Evolutionary conservation across 352 stramenopile species (phyloP), one percentile per base, ranked within the genome.

Genomic region (Globisporangium heterothallicum): DNA sequence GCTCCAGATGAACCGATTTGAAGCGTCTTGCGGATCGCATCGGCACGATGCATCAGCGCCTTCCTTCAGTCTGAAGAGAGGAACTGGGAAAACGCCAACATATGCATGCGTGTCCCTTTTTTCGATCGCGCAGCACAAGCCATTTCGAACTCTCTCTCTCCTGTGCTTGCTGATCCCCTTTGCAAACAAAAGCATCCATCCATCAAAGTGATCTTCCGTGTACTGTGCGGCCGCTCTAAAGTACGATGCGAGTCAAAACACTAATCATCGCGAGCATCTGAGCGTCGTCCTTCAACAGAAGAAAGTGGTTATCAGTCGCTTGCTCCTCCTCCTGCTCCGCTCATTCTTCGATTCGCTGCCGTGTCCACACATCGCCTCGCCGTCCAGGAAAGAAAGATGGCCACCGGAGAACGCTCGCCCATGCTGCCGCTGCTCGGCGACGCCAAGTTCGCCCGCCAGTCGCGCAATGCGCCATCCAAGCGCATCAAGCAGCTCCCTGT

Each of bases 401-500:
- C 42, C 14, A 16, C 12, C 16, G 49, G 58, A 42, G 67, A 77
- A 48, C 58, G 45, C 36, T 38, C 59, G 35, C 64, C 68, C 27
- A 69, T 73, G 58, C 58, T 77, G 38, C 47, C 52, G 61, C 29
- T 51, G 26, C 16, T 18, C 19, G 52, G 29, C 21, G 40, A 14
- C 19, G 49, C 32, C 9, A 16, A n/a, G 32, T 1, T n/a, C 19
- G 27, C 26, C 26, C 27, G 24, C 29, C 48, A 35, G 7, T 5
- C 14, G 26, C 44, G 34, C 44, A 18, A 27, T 27, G 19, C 9
- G 24, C n/a, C 38, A 13, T 10, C 49, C 6, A 51, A 60, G n/a
- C 49, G 48, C 14, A 49, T 67, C 54, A 59, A 56, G 56, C 52
- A 64, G 21, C 59, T 74, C 22, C 66, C 63, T 25, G 34, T 74